phyloP scores from a whole-genome alignment of 805 yeast species.

The Candida ulmi region DNA sequence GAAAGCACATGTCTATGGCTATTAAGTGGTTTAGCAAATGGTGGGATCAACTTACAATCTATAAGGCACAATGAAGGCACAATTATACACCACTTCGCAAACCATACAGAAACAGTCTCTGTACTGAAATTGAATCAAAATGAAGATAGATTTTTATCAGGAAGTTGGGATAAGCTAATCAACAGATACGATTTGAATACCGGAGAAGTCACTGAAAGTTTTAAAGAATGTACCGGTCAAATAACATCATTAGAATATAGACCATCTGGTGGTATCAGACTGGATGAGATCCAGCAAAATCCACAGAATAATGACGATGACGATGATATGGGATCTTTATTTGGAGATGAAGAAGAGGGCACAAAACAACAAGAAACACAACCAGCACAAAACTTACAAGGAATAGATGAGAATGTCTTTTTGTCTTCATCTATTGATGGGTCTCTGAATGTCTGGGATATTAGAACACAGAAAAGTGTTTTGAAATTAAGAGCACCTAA shows the following conservation, averaged over 20 bases:
- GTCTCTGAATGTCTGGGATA: slow-evolving; percentile 75
- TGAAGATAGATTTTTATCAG: slow-evolving; percentile 67
- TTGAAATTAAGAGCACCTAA: slow-evolving; percentile 48
- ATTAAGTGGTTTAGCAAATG: slow-evolving; percentile 71
- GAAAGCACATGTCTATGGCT: slow-evolving; percentile 83
- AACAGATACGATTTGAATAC: slow-evolving; percentile 82
- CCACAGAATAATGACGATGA: slow-evolving; percentile 23
- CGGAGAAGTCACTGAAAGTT: slow-evolving; percentile 49
- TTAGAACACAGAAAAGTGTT: slow-evolving; percentile 42
- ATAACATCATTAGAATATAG: slow-evolving; percentile 70
- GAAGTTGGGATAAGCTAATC: slow-evolving; percentile 85
- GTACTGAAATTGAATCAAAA: slow-evolving; percentile 54
- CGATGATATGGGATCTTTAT: slow-evolving; percentile 49
- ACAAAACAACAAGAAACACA: slow-evolving; percentile 2
- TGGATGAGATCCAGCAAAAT: slow-evolving; percentile 14
- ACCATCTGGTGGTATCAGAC: slow-evolving; percentile 35
- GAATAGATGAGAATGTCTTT: slow-evolving; percentile 47
- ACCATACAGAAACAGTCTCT: slow-evolving; percentile 73
- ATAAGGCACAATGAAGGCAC: slow-evolving; percentile 79
- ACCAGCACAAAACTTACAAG: slow-evolving; percentile 1
- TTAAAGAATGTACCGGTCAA: slow-evolving; percentile 65
- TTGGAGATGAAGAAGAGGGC: slow-evolving; percentile 52
- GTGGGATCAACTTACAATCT: slow-evolving; percentile 84
- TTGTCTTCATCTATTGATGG: slow-evolving; percentile 85
- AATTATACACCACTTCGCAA: slow-evolving; percentile 68